Conservation (phyloP, 2,329 filamentous ascomycete species). For the Exserohilum rostratum region DNA sequence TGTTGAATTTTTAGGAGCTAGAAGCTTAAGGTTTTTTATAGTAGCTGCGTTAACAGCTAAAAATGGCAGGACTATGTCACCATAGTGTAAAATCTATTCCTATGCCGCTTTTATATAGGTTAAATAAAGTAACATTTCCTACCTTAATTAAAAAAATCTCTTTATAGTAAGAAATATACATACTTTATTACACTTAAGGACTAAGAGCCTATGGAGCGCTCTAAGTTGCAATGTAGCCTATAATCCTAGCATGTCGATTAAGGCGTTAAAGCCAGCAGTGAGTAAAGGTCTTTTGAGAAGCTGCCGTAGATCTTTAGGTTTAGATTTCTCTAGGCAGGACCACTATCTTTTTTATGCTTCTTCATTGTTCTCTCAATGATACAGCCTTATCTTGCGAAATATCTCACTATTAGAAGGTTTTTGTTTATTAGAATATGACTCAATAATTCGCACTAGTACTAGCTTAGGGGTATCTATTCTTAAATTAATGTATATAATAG, state of each 20-base stretch:
- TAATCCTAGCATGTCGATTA: slow-evolving; percentile 27
- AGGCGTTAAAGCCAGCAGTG: slow-evolving; percentile 17
- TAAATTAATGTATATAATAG: background rate
- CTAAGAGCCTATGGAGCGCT: slow-evolving; percentile 25
- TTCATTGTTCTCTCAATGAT: slow-evolving; percentile 18
- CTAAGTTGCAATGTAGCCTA: slow-evolving; percentile 28
- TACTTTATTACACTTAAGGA: slow-evolving; percentile 28
- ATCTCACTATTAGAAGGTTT: slow-evolving; percentile 26
- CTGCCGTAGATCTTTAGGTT: slow-evolving; percentile 25
- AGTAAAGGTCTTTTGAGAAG: slow-evolving; percentile 19
- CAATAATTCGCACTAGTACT: slow-evolving; percentile 10
- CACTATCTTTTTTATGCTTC: slow-evolving; percentile 21
- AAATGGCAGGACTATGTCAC: slow-evolving; percentile 6
- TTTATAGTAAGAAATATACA: background rate
- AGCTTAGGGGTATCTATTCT: slow-evolving; percentile 11
- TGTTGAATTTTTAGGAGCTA: slow-evolving; percentile 12
- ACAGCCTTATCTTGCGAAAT: slow-evolving; percentile 27
- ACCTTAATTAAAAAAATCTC: slow-evolving; percentile 3
- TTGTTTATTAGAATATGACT: slow-evolving; percentile 21
- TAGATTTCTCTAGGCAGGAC: slow-evolving; percentile 26
- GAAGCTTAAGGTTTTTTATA: slow-evolving; percentile 12
- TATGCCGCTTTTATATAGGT: slow-evolving; percentile 13
- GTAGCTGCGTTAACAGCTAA: slow-evolving; percentile 13
- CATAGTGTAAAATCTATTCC: slow-evolving; percentile 14
- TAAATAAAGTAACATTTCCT: slow-evolving; percentile 26